A percentile compares a stretch with the other conserved stretches of the same genome.
These are phyloP conservation scores for Puccinia novopanici DNA, from an alignment of 1,284 basidiomycete genomes.

Conservation along the genomic window DNA sequence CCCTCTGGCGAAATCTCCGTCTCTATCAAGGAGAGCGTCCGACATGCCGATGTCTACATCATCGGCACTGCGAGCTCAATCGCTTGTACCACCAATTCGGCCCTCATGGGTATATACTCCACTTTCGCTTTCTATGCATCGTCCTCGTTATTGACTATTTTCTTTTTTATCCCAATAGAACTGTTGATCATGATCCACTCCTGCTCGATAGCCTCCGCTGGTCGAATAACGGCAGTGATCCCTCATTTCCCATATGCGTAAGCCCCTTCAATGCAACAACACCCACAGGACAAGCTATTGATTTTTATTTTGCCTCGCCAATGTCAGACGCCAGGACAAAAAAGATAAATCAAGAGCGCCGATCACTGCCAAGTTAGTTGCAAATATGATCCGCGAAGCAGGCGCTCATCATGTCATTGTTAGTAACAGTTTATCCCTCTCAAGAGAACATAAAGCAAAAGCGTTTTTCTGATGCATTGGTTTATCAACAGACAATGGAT, in stretches of 20 bases:
- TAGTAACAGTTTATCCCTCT: slow-evolving; percentile 60
- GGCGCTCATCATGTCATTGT: slow-evolving; percentile 99
- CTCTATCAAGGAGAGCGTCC: slow-evolving; percentile 45
- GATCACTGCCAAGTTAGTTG: slow-evolving; percentile 97
- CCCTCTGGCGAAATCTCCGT: slow-evolving; percentile 46
- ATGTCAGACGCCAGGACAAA: slow-evolving; percentile 78
- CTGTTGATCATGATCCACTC: slow-evolving; percentile 51
- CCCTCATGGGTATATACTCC: slow-evolving; percentile 42
- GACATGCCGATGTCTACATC: slow-evolving; percentile 50
- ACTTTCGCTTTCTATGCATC: background rate
- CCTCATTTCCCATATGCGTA: slow-evolving; percentile 84
- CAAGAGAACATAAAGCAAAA: slow-evolving; percentile 51
- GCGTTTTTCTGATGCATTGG: background rate
- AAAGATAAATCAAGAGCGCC: slow-evolving; percentile 99
- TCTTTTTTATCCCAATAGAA: slow-evolving; percentile 14
- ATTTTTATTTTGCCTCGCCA: background rate
- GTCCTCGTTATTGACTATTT: background rate
- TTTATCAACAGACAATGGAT: slow-evolving; percentile 80
- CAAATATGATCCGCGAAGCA: slow-evolving; percentile 96
- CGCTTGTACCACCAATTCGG: slow-evolving; percentile 44
- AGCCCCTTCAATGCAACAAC: background rate
- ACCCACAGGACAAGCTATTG: background rate
- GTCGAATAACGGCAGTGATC: slow-evolving; percentile 60
- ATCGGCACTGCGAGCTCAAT: slow-evolving; percentile 49
- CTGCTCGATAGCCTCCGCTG: slow-evolving; percentile 50